phyloP scores from a whole-genome alignment of 2,329 filamentous ascomycete genomes.

The Talaromyces pinophilus region DNA sequence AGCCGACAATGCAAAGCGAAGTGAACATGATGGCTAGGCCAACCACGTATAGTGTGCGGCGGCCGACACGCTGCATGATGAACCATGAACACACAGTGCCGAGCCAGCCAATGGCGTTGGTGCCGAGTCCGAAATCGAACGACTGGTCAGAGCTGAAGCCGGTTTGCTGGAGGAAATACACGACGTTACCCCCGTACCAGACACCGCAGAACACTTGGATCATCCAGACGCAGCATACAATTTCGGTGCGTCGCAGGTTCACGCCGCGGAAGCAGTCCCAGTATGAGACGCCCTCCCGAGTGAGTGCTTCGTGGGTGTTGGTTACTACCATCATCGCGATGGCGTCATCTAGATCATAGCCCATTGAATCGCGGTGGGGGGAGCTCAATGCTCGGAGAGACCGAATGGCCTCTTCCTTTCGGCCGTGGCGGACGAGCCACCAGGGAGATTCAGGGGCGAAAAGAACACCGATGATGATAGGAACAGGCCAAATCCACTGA shows the following conservation, averaged over 20 bases:
- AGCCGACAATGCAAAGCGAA: conserved; percentile 35
- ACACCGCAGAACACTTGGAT: conserved; percentile 37
- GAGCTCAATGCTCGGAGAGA: conserved; percentile 43
- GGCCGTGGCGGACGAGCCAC: conserved; percentile 51
- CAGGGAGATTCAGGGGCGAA: conserved; percentile 55
- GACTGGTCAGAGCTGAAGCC: conserved; percentile 47
- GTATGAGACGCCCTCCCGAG: conserved; percentile 28
- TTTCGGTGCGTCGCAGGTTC: conserved; percentile 45
- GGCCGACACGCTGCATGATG: conserved; percentile 41
- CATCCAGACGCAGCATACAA: conserved; percentile 40
- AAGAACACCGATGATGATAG: conserved; percentile 46
- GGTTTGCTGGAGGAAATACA: conserved; percentile 42
- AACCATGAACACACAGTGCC: conserved; percentile 57
- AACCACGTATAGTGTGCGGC: conserved; percentile 43
- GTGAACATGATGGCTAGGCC: conserved; percentile 34
- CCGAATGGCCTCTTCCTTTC: conserved; percentile 44
- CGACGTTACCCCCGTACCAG: conserved; percentile 34
- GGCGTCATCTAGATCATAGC: conserved; percentile 49
- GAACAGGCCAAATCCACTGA: conserved; percentile 56
- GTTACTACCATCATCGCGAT: conserved; percentile 61
- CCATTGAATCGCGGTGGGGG: conserved; percentile 24
- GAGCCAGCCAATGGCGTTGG: conserved; percentile 62
- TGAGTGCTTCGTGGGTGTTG: conserved; percentile 41
- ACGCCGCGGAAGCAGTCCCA: conserved; percentile 34
- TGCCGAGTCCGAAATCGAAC: conserved; percentile 53